Base-by-base conservation (phyloP, 805 yeast genomes). In the Hanseniaspora meyeri region DNA sequence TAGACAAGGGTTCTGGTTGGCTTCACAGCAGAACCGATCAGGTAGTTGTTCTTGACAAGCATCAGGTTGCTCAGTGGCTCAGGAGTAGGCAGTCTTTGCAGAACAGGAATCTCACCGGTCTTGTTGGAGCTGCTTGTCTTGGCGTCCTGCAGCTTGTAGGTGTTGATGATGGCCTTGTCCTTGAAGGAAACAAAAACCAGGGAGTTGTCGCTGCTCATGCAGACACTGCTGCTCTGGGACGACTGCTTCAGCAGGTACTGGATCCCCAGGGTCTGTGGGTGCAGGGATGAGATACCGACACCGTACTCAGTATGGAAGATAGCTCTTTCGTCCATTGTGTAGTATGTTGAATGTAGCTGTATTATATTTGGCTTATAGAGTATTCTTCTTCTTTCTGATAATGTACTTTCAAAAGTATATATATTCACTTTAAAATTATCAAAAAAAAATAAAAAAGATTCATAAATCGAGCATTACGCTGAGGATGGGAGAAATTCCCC, bases 61-160 rank as follows among this genome's bases (percentile, higher is more conserved):
- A 57, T 29, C 17, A 57, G n/a, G 36, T 51, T 51, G 12, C 77
- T 70, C 43, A 90, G 68, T 54, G 79, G 80, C 67, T 87, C 97
- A 0, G 97, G 96, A 14, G 90, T 73, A 0, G 96, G 93, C 43
- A 90, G 74, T 63, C 83, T 75, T 71, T 89, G 93, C 61, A 86
- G 87, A 6, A 82, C 78, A 36, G 87, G 73, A 62, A 75, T 74
- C 61, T 71, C 64, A 59, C 58, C 54, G 27, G 54, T 43, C 9
- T 36, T 43, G 36, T 48, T 48, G 10, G 46, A 43, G 14, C 12
- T 42, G 27, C 31, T 19, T 12, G 34, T 20, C 10, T 14, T 38
- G 29, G 17, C 85, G 61, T 83, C 81, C 20, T 87, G 84, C 72
- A 82, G 75, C 6, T 80, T 69, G 64, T 87, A 90, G 1, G 83